Evolutionary conservation across 2,329 filamentous ascomycete species (phyloP).

Genomic region (Clonostachys rosea): DNA sequence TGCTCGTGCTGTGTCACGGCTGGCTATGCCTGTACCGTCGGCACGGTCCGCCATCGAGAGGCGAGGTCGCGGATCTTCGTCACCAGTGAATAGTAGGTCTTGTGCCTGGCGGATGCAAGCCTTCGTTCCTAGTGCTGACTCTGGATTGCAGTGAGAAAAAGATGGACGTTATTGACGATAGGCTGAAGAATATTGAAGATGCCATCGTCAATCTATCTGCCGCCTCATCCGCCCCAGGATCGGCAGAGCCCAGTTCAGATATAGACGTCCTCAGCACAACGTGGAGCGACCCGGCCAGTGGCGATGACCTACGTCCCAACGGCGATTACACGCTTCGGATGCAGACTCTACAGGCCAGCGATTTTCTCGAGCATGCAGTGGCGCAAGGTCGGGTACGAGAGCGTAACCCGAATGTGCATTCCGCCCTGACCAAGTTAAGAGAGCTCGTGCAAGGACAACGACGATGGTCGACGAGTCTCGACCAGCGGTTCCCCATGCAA

Average conservation of each 20-base stretch:
- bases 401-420: not conserved
- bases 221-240: not conserved
- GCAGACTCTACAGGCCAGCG: not conserved
- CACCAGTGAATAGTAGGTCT: not conserved
- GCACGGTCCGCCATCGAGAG: not conserved
- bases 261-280: not conserved
- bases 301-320: not conserved
- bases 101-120: no score
- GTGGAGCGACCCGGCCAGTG: not conserved
- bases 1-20: not conserved
- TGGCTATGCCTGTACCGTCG: not conserved
- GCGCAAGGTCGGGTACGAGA: not conserved
- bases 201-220: not conserved
- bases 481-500: conserved; percentile 34
- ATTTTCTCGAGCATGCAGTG: not conserved
- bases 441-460: not conserved
- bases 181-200: not conserved
- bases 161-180: not conserved
- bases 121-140: not conserved
- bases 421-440: not conserved
- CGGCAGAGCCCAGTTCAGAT: not conserved
- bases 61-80: not conserved
- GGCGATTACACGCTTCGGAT: not conserved
- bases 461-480: not conserved
- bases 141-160: not conserved